Evolutionary conservation across 1,284 basidiomycete genomes (phyloP).

Genomic region (Phaffia rhodozyma): DNA sequence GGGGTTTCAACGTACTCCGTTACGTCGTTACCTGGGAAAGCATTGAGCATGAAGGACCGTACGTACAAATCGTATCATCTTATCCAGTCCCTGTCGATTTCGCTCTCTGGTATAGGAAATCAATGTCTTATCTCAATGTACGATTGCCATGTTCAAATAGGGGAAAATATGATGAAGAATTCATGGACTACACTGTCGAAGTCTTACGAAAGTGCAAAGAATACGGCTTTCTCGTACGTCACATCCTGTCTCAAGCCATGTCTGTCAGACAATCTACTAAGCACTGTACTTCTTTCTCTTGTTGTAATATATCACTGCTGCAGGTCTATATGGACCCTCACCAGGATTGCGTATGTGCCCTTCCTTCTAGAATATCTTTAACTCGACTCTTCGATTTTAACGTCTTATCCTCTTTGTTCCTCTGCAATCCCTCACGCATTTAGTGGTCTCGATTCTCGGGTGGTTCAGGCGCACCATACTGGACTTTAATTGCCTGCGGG

Average conservation of each 20-base stretch:
- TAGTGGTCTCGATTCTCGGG: constrained; percentile 97
- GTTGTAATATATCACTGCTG: background rate
- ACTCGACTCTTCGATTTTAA: too few species aligned
- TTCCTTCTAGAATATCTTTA: background rate
- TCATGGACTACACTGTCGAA: constrained; percentile 80
- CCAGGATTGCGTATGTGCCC: constrained; percentile 72
- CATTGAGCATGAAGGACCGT: constrained; percentile 86
- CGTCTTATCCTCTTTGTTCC: background rate
- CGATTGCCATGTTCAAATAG: constrained; percentile 36
- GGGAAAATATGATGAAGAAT: constrained; percentile 79
- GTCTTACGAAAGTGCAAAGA: constrained; percentile 83
- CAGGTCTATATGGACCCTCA: constrained; percentile 85
- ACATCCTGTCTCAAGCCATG: background rate
- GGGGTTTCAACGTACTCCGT: constrained; percentile 91
- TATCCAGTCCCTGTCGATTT: background rate
- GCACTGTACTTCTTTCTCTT: background rate
- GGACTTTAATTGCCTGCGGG: constrained; percentile 86
- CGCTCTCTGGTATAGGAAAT: background rate
- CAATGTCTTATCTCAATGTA: background rate
- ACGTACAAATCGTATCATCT: constrained; percentile 37
- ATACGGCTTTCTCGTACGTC: constrained; percentile 64
- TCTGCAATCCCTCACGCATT: background rate
- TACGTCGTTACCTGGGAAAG: constrained; percentile 93
- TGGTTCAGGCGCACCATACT: constrained; percentile 89
- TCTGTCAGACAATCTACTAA: background rate